A percentile compares a stretch with the other conserved stretches of the same genome.
Conservation (phyloP, 257 asterid species). For the Fraxinus anomala region DNA sequence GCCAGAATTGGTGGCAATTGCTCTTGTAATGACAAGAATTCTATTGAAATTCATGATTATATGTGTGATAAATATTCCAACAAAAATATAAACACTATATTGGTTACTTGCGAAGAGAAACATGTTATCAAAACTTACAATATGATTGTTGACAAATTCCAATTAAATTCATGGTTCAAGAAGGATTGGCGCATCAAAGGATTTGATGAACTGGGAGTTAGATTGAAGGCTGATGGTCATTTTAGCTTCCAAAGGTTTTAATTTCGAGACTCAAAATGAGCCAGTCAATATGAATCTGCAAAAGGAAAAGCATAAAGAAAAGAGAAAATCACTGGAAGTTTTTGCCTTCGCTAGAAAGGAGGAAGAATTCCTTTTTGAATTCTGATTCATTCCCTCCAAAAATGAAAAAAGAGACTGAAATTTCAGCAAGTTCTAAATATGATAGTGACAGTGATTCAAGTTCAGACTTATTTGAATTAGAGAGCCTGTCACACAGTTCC, state of each 20-base stretch:
- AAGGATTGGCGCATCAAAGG: conserved; percentile 21
- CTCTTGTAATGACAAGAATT: conserved; percentile 41
- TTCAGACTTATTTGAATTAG: conserved; percentile 51
- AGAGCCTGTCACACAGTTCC: conserved; percentile 41
- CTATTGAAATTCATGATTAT: conserved; percentile 36
- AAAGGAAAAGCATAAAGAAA: conserved; percentile 24
- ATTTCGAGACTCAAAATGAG: conserved; percentile 18
- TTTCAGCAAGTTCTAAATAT: conserved; percentile 23
- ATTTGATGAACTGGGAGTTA: conserved; percentile 24
- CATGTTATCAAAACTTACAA: no score
- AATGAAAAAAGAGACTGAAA: conserved; percentile 19
- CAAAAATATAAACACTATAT: background rate
- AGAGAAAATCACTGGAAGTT: conserved; percentile 34
- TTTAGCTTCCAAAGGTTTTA: conserved; percentile 27
- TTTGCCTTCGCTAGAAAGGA: conserved; percentile 39
- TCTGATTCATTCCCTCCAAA: conserved; percentile 41
- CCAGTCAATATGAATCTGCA: conserved; percentile 13
- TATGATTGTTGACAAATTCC: background rate
- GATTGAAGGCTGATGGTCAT: conserved; percentile 18
- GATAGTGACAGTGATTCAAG: conserved; percentile 49
- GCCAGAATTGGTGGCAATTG: conserved; percentile 25
- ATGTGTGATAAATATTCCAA: conserved; percentile 15
- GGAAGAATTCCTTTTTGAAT: conserved; percentile 25
- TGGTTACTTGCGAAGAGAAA: no score
- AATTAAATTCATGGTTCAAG: background rate